Percentiles rank a stretch among this genome's conserved stretches.
Conservation (phyloP, 306 rosid species). For the Hylodesmum podocarpum region DNA sequence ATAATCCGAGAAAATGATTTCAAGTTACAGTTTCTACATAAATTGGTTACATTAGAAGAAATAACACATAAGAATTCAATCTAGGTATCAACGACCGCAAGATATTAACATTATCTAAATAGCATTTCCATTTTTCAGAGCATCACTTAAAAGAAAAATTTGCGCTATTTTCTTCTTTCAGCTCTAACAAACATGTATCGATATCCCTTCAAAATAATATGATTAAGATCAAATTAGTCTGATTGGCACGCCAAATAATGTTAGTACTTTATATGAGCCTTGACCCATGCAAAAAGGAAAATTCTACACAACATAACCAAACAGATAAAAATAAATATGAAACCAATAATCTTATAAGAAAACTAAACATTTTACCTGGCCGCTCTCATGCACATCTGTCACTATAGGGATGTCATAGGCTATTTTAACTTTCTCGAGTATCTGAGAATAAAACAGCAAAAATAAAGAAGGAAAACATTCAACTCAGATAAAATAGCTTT, state of each 20-base stretch:
- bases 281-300: constrained; percentile 5
- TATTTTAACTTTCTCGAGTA: constrained; percentile 90
- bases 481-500: constrained; percentile 12
- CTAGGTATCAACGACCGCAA: constrained; percentile 17
- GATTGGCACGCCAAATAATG: background rate
- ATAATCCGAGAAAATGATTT: background rate
- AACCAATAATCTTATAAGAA: background rate
- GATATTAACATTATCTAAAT: background rate
- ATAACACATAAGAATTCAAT: background rate
- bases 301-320: constrained; percentile 4
- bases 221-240: background rate
- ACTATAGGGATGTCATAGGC: constrained; percentile 85
- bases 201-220: background rate
- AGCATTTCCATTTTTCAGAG: background rate
- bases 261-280: background rate
- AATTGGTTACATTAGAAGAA: background rate
- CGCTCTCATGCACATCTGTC: constrained; percentile 86
- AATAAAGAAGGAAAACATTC: constrained; percentile 15
- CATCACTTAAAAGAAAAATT: background rate
- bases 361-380: constrained; percentile 55
- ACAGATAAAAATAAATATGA: background rate
- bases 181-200: background rate
- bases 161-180: background rate
- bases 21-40: background rate
- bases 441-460: constrained; percentile 46